Base-by-base conservation (phyloP, 192 early-diverging fungal genomes). In the Coemansia sp. region DNA sequence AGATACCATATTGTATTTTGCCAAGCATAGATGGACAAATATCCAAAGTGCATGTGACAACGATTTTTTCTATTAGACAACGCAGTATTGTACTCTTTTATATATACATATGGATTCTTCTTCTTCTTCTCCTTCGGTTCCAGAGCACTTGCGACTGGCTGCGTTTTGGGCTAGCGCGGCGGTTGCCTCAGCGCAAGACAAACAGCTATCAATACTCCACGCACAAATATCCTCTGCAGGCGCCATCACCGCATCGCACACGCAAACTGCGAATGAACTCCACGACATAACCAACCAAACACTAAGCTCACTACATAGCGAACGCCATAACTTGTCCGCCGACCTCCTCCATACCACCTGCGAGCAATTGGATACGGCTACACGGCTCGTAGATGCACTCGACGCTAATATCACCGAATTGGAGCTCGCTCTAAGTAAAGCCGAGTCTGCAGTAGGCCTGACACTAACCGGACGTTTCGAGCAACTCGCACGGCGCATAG, bases 361-460 rank as follows among this genome's bases (percentile, higher is more conserved):
- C 39, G 36, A 2, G 17, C 64, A 73, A 27, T 32, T 73, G 4
- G 76, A 73, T 11, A 7, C 2, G 3, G 45, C 73, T 1, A 49
- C 22, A 0, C 0, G 1, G 11, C 42, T 73, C 17, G 9, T 65
- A 12, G 62, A 70, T 29, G 65, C 43, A 3, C 24, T 79, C 6
- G 77, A 79, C 0, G 6, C 20, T 4, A 64, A 67, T n/a, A n/a
- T 79, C 0, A 29, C 12, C 0, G 32, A 71, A 32, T 15, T 79
- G 54, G 77, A 79, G 15, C 1, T 2, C 0, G 64, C 64, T 1
- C 56, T 79, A 43, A 29, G 41, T 8, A 59, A 54, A 24, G 77
- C 77, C 20, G 77, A 79, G 39, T 19, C 43, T 6, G 71, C 77
- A 1, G 59, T 71, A 2, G 77, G 77, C 0, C n/a, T 79, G 29